Evolutionary conservation across 1,284 basidiomycete species (phyloP).

Genomic region (Amylostereum chailletii): DNA sequence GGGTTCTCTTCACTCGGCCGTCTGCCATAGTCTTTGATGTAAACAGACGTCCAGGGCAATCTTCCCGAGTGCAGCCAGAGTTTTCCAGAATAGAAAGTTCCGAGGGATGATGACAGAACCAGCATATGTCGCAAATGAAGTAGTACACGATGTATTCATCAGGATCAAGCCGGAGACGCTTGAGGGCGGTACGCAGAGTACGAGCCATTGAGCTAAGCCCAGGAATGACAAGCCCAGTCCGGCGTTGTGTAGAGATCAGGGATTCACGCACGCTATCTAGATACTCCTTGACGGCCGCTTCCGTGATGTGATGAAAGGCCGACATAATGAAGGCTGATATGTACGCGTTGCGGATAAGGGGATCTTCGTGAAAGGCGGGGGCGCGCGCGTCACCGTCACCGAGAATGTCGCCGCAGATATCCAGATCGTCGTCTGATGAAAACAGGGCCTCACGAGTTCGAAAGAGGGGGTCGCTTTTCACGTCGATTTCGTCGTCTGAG

Average conservation of each 20-base stretch:
- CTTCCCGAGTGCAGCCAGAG: neutral
- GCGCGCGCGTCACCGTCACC: too few relatives aligned
- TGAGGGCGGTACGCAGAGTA: slow-evolving; percentile 6
- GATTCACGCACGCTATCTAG: neutral
- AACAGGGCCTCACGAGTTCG: too few relatives aligned
- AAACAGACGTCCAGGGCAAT: slow-evolving; percentile 4
- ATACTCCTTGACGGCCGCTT: neutral
- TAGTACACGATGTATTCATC: slow-evolving; percentile 11
- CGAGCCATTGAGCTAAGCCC: neutral
- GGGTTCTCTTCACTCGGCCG: slow-evolving; percentile 6
- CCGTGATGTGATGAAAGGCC: slow-evolving; percentile 4
- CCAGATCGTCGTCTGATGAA: too few relatives aligned
- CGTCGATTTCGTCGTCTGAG: too few relatives aligned
- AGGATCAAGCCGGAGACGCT: slow-evolving; percentile 12
- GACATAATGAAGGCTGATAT: slow-evolving; percentile 5
- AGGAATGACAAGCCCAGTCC: neutral
- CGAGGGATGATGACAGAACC: slow-evolving; percentile 4
- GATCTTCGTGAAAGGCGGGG: slow-evolving; percentile 7
- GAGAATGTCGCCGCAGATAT: too few relatives aligned
- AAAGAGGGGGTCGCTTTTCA: too few relatives aligned
- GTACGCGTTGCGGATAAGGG: slow-evolving; percentile 9
- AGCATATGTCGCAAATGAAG: slow-evolving; percentile 12
- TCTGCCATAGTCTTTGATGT: neutral
- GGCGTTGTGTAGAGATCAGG: neutral
- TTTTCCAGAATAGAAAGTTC: neutral